These are phyloP conservation scores for Zygotorulaspora florentina DNA, from an alignment of 805 yeast genomes.

Conservation along the genomic window DNA sequence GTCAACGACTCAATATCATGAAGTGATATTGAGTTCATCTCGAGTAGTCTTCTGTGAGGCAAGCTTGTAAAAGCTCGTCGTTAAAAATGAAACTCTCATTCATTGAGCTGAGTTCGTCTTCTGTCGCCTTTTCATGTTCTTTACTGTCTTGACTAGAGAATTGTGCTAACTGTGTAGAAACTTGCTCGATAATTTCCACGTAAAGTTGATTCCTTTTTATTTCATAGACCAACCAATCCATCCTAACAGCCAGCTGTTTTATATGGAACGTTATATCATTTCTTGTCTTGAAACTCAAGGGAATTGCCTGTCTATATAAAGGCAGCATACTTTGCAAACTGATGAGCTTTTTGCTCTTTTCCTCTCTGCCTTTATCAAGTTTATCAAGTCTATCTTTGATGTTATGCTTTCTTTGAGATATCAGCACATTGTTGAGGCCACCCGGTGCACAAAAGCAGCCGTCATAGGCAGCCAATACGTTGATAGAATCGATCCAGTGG, in stretches of 20 bases:
- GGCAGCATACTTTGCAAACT: slow-evolving; percentile 36
- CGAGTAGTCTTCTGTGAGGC: slow-evolving; percentile 4
- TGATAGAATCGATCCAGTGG: slow-evolving; percentile 54
- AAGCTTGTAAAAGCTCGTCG: slow-evolving; percentile 16
- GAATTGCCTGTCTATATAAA: slow-evolving; percentile 47
- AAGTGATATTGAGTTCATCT: not conserved
- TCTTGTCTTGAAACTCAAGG: slow-evolving; percentile 50
- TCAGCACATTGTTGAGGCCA: slow-evolving; percentile 30
- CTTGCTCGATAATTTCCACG: slow-evolving; percentile 30
- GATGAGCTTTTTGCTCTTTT: slow-evolving; percentile 36
- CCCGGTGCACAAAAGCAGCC: slow-evolving; percentile 22
- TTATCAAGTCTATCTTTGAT: slow-evolving; percentile 36
- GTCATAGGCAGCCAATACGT: slow-evolving; percentile 26
- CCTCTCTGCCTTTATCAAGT: slow-evolving; percentile 35
- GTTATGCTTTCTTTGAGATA: slow-evolving; percentile 24
- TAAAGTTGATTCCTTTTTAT: slow-evolving; percentile 43
- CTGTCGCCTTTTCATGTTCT: slow-evolving; percentile 1
- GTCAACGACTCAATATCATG: too few relatives aligned
- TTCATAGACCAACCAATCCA: slow-evolving; percentile 58
- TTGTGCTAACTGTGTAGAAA: slow-evolving; percentile 5
- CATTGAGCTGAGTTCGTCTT: slow-evolving; percentile 10
- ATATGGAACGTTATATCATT: slow-evolving; percentile 45
- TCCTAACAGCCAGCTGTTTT: slow-evolving; percentile 45
- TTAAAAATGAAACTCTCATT: slow-evolving; percentile 23
- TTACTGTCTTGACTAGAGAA: not conserved